phyloP scores from a whole-genome alignment of 225 moss, liverwort and hornwort species.

The Polytrichum commune region DNA sequence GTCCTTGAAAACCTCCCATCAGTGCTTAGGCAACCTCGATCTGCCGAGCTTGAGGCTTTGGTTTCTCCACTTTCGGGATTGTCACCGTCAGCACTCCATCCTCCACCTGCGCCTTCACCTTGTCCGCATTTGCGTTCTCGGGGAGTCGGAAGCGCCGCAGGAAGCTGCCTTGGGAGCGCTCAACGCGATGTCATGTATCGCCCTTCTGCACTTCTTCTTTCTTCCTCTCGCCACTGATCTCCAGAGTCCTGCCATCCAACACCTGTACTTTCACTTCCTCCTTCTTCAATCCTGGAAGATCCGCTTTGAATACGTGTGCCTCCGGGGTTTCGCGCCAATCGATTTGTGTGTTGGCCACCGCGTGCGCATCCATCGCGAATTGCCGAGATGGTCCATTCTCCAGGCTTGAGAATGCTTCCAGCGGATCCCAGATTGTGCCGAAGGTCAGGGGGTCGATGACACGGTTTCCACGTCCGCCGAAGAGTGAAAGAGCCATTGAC shows the following conservation, averaged over 20 bases:
- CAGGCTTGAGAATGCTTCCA: constrained; percentile 9
- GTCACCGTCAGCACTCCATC: too few relatives aligned
- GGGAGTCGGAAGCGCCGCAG: too few relatives aligned
- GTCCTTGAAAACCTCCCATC: too few relatives aligned
- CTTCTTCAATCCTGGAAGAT: constrained; percentile 30
- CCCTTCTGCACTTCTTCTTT: too few relatives aligned
- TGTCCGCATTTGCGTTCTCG: too few relatives aligned
- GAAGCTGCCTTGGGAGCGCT: too few relatives aligned
- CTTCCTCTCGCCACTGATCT: too few relatives aligned
- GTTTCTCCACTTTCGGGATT: too few relatives aligned
- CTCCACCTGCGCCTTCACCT: too few relatives aligned
- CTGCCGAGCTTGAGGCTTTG: constrained; percentile 34
- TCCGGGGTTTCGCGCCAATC: constrained; percentile 17
- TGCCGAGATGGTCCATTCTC: constrained; percentile 4
- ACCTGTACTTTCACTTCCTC: constrained; percentile 7
- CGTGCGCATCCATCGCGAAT: neutral
- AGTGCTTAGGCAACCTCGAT: constrained; percentile 16
- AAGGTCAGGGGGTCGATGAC: constrained; percentile 10
- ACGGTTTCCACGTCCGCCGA: constrained; percentile 1
- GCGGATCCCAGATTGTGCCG: constrained; percentile 17
- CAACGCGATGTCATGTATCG: too few relatives aligned
- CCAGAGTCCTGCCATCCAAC: too few relatives aligned
- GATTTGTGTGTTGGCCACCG: constrained; percentile 8
- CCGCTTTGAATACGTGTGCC: constrained; percentile 23
- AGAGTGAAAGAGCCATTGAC: neutral